Conservation (phyloP, 345 rosid genomes). For the Acer yangbiense region DNA sequence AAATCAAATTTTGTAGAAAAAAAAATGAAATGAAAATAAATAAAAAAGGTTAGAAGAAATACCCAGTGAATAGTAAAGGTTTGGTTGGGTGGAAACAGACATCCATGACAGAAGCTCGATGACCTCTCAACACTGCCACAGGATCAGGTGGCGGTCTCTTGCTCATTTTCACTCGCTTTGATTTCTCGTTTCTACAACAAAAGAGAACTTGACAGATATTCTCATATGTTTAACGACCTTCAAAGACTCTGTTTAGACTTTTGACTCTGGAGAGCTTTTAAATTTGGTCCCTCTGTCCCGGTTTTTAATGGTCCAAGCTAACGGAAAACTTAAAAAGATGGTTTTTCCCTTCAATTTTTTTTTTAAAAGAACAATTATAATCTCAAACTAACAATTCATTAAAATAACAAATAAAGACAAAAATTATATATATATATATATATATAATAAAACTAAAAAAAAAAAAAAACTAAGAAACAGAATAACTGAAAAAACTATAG, state of each 20-base stretch:
- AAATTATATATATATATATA: no score
- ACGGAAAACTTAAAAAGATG: no score
- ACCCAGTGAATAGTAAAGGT: conserved; percentile 81
- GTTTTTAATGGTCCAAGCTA: no score
- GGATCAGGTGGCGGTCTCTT: conserved; percentile 86
- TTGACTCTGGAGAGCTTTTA: neutral
- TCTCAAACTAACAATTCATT: no score
- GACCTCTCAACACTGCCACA: conserved; percentile 86
- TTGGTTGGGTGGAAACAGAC: conserved; percentile 73
- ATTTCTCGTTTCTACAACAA: neutral
- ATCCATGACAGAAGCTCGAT: conserved; percentile 86
- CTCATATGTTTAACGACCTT: neutral
- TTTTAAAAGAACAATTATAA: no score
- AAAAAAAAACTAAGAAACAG: no score
- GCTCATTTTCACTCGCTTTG: conserved; percentile 42
- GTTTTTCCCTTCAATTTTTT: no score
- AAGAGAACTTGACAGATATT: no score
- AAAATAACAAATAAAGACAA: no score
- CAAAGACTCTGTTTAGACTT: neutral
- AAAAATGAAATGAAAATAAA: neutral
- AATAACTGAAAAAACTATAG: no score
- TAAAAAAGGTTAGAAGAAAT: conserved; percentile 1
- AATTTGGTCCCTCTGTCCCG: no score
- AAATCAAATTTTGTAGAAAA: neutral
- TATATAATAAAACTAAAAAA: no score